These are phyloP conservation scores for Candida corydali DNA, from an alignment of 805 yeast species.

Conservation along the genomic window DNA sequence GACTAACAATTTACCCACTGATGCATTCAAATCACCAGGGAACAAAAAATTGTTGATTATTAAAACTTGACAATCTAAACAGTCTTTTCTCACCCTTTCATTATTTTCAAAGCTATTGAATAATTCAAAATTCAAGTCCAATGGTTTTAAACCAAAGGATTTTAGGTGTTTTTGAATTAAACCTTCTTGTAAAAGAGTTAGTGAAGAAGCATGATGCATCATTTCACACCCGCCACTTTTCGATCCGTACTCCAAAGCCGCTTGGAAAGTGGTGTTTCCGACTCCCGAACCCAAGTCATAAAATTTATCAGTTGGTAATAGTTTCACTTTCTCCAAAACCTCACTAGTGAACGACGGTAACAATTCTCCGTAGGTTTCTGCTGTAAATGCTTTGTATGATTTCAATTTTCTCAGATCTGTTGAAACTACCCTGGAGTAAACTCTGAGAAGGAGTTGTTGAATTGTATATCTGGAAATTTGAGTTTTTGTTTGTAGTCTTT, in stretches of 20 bases:
- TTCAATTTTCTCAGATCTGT: conserved; percentile 63
- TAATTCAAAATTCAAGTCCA: conserved; percentile 54
- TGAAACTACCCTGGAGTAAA: conserved; percentile 74
- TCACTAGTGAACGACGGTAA: conserved; percentile 72
- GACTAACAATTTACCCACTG: conserved; percentile 60
- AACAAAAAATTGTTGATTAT: conserved; percentile 82
- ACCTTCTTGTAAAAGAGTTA: conserved; percentile 56
- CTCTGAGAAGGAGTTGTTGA: conserved; percentile 68
- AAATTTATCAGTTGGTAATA: conserved; percentile 54
- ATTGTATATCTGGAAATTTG: conserved; percentile 36
- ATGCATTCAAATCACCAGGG: conserved; percentile 66
- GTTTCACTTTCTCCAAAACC: conserved; percentile 54
- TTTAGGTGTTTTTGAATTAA: conserved; percentile 58
- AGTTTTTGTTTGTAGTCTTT: conserved; percentile 16
- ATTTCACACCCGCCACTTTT: conserved; percentile 84
- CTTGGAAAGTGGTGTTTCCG: conserved; percentile 87
- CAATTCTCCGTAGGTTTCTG: conserved; percentile 87
- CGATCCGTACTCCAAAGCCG: conserved; percentile 82
- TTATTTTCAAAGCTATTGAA: conserved; percentile 71
- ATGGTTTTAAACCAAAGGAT: conserved; percentile 61
- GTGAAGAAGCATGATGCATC: conserved; percentile 73
- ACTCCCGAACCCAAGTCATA: conserved; percentile 93
- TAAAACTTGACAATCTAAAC: conserved; percentile 65
- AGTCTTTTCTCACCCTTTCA: conserved; percentile 46
- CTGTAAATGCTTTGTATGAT: conserved; percentile 80